Conservation (phyloP, 352 stramenopile genomes). For the Phytopythium oedochilum region DNA sequence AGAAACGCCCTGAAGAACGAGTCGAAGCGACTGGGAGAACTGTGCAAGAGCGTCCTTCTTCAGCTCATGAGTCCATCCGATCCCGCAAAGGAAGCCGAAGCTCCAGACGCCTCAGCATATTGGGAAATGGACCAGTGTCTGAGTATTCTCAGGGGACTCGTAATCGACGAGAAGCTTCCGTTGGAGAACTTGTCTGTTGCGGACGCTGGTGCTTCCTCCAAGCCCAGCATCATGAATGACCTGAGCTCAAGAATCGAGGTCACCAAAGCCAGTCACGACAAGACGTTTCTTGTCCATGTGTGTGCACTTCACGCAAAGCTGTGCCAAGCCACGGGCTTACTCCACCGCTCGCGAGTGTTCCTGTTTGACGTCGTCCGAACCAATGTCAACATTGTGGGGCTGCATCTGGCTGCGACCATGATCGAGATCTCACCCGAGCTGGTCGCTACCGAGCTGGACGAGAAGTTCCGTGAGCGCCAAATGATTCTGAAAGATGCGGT, state of each 20-base stretch:
- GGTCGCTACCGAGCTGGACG: constrained; percentile 26
- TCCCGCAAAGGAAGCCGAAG: not conserved
- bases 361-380: constrained; percentile 36
- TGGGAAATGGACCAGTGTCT: constrained; percentile 23
- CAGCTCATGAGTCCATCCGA: constrained; percentile 4
- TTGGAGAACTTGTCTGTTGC: not conserved
- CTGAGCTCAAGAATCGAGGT: not conserved
- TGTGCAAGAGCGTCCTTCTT: constrained; percentile 23
- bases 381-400: constrained; percentile 34
- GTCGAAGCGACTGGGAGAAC: constrained; percentile 13
- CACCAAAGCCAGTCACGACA: constrained; percentile 25
- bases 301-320: constrained; percentile 31
- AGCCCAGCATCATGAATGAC: not conserved
- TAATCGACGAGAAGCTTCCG: constrained; percentile 13
- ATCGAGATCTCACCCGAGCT: constrained; percentile 27
- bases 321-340: constrained; percentile 17
- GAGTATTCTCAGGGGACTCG: constrained; percentile 10
- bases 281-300: constrained; percentile 34
- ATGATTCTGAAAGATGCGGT: constrained; percentile 23
- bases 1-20: constrained; percentile 17
- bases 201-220: not conserved
- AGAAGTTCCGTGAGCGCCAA: constrained; percentile 15
- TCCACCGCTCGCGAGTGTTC: constrained; percentile 26
- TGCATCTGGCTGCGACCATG: constrained; percentile 36
- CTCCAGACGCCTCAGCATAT: not conserved